Percentiles rank a stretch among this genome's conserved stretches.
Conservation (phyloP, 2,329 filamentous ascomycete genomes). For the Lithohypha guttulata region DNA sequence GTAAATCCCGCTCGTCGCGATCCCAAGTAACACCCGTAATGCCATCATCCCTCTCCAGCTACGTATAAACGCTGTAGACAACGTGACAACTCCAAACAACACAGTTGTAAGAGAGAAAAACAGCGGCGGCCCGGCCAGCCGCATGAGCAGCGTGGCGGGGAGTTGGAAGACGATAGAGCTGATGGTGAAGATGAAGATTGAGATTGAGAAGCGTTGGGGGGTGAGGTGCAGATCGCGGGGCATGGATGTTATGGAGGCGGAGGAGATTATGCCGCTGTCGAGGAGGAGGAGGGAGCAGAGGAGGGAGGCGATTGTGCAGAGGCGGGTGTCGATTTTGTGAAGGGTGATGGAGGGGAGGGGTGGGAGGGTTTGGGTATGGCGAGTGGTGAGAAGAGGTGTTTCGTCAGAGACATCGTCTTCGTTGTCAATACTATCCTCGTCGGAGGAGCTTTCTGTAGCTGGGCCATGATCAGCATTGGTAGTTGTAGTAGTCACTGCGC, state of each 20-base stretch:
- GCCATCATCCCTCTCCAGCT: conserved; percentile 62
- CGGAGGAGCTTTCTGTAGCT: no score
- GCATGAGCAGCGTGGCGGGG: conserved; percentile 56
- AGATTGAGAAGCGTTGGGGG: conserved; percentile 56
- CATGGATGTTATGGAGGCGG: conserved; percentile 60
- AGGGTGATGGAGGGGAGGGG: no score
- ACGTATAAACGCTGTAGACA: conserved; percentile 57
- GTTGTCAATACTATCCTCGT: no score
- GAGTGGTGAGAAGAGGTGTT: no score
- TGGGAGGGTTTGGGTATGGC: no score
- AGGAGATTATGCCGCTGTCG: conserved; percentile 59
- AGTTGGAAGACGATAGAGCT: conserved; percentile 58
- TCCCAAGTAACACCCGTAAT: conserved; percentile 54
- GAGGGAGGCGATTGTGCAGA: conserved; percentile 62
- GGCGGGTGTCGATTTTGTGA: conserved; percentile 54
- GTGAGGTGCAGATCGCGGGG: conserved; percentile 51
- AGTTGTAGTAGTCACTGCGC: no score
- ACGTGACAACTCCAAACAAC: conserved; percentile 53
- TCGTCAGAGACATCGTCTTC: no score
- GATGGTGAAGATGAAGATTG: conserved; percentile 64
- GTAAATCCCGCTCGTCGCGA: conserved; percentile 44
- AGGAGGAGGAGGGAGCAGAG: conserved; percentile 59
- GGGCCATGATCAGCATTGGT: no score
- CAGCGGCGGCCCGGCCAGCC: conserved; percentile 52
- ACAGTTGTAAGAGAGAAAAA: conserved; percentile 53